phyloP scores from a whole-genome alignment of 352 stramenopile species.

The Bremia lactucae region DNA sequence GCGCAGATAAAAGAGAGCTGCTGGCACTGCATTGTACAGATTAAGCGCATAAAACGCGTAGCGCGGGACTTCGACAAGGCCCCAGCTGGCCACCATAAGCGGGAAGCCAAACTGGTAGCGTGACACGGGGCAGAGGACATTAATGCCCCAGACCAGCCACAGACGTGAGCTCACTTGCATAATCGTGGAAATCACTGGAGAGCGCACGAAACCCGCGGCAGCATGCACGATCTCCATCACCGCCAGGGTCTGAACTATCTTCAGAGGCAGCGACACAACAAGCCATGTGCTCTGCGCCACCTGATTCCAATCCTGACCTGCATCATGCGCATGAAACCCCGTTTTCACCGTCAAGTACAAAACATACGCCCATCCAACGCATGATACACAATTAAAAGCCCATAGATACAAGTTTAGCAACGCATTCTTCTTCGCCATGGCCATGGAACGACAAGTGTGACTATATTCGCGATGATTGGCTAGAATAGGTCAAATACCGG shows the following conservation, averaged over 20 bases:
- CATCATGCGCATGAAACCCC: slow-evolving; percentile 29
- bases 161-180: slow-evolving; percentile 89
- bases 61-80: slow-evolving; percentile 87
- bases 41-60: slow-evolving; percentile 98
- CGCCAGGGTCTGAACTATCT: slow-evolving; percentile 89
- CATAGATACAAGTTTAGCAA: slow-evolving; percentile 65
- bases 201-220: slow-evolving; percentile 91
- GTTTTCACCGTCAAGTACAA: slow-evolving; percentile 50
- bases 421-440: slow-evolving; percentile 55
- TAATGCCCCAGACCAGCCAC: slow-evolving; percentile 91
- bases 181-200: slow-evolving; percentile 87
- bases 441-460: slow-evolving; percentile 35
- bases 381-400: slow-evolving; percentile 60
- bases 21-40: slow-evolving; percentile 89
- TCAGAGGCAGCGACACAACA: slow-evolving; percentile 44
- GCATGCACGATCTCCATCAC: slow-evolving; percentile 95
- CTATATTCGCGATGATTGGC: slow-evolving; percentile 14
- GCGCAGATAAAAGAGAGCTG: slow-evolving; percentile 93
- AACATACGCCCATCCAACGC: slow-evolving; percentile 61
- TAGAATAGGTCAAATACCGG: background rate
- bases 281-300: slow-evolving; percentile 45
- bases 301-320: slow-evolving; percentile 39
- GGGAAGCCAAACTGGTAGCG: slow-evolving; percentile 78
- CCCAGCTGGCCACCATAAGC: slow-evolving; percentile 84
- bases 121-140: slow-evolving; percentile 72